Evolutionary conservation across 106 monocot genomes (phyloP), one percentile per base, ranked within the genome.

Genomic region (Dioscorea dumetorum): DNA sequence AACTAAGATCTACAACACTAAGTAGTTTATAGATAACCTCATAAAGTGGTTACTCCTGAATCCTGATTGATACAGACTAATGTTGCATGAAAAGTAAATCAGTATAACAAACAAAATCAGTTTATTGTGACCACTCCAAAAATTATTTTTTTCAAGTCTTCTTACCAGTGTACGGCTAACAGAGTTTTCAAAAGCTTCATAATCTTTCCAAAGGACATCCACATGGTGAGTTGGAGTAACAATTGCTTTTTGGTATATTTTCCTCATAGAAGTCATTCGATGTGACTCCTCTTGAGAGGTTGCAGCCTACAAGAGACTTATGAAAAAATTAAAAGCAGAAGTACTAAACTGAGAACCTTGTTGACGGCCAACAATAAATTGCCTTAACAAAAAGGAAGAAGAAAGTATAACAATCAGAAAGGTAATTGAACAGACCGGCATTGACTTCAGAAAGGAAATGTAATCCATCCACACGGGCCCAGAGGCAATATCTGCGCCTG

Each of bases 401-500:
- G 50, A 24, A 63, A 12, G n/a, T 59, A 57, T 50, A 41, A 17
- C 19, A 60, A 71, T n/a, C 57, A 41, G 20, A n/a, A 57, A 74
- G 62, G 48, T 18, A 11, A 74, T 31, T 24, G 13, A 4, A 78
- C 84, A 73, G 24, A 95, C 95, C 69, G 88, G 91, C 74, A 84
- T 75, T 20, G 92, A 89, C 80, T 97, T 97, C 69, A 97, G 68
- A 72, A 97, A 97, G 57, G 84, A 63, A 71, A 97, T 84, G 70
- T 97, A 97, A 69, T 97, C 97, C 84, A 97, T 79, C 97, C 97
- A 97, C 33, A 92, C 72, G 51, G 92, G 97, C 53, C 97, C 97
- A 78, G 92, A 86, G 57, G 84, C 76, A 72, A 92, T 85, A 69
- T 97, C 97, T 76, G 66, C 78, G 0, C 97, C 97, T 97, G 86